These are phyloP conservation scores for Nicotiana paniculata DNA, from an alignment of 257 asterid genomes.

Conservation along the genomic window DNA sequence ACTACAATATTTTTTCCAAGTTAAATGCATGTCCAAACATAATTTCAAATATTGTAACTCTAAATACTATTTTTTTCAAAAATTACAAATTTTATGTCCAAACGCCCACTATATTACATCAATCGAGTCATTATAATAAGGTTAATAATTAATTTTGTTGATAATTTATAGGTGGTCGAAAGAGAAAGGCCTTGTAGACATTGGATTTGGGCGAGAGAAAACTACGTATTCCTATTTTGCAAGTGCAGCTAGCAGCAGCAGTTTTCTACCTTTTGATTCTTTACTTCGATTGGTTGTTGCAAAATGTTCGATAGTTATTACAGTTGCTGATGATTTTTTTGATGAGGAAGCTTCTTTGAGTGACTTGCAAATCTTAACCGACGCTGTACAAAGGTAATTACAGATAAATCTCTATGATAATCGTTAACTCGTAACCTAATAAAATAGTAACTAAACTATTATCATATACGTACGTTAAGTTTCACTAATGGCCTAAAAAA, in stretches of 20 bases:
- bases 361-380: slow-evolving; percentile 34
- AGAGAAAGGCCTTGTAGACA: slow-evolving; percentile 39
- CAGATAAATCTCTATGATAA: too few species aligned
- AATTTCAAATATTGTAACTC: too few species aligned
- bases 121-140: background rate
- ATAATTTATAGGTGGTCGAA: slow-evolving; percentile 40
- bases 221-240: slow-evolving; percentile 41
- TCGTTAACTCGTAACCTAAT: too few species aligned
- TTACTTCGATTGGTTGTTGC: slow-evolving; percentile 30
- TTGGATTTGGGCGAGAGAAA: slow-evolving; percentile 73
- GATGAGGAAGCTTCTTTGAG: slow-evolving; percentile 45
- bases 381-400: slow-evolving; percentile 40
- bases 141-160: background rate
- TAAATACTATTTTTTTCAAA: too few species aligned
- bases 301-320: slow-evolving; percentile 38
- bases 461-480: too few species aligned
- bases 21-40: too few species aligned
- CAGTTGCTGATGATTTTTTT: slow-evolving; percentile 54
- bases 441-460: too few species aligned
- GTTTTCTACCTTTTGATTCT: slow-evolving; percentile 33
- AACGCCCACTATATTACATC: background rate
- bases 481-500: too few species aligned
- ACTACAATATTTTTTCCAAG: too few species aligned
- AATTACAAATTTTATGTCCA: too few species aligned
- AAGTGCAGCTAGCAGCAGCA: slow-evolving; percentile 28